Evolutionary conservation across 768 basidiomycete species (phyloP).

Genomic region (Lactarius akahatsu): DNA sequence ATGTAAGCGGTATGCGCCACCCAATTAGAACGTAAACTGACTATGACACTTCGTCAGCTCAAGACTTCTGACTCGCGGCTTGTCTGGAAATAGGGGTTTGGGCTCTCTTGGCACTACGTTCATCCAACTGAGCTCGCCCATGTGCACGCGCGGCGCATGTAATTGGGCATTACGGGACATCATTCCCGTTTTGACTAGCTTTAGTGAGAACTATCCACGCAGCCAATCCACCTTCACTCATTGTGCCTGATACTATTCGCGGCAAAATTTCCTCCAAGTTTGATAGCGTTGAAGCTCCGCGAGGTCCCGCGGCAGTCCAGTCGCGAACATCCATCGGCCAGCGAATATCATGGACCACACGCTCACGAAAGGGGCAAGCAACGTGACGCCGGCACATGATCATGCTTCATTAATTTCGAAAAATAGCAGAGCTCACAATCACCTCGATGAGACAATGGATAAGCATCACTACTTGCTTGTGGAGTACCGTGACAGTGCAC

Average conservation of each 20-base stretch:
- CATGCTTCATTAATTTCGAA: background rate
- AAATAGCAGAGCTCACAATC: background rate
- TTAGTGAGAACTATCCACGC: background rate
- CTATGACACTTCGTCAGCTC: constrained; percentile 32
- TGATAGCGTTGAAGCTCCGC: constrained; percentile 36
- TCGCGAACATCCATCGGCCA: constrained; percentile 36
- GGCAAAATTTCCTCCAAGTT: background rate
- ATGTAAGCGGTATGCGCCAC: background rate
- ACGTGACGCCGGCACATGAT: background rate
- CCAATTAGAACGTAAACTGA: background rate
- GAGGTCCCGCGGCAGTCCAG: constrained; percentile 32
- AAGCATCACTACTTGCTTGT: background rate
- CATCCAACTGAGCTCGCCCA: background rate
- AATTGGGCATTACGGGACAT: background rate
- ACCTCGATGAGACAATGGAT: background rate
- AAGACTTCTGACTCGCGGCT: constrained; percentile 16
- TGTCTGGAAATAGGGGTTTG: background rate
- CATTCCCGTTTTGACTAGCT: background rate
- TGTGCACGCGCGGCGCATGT: background rate
- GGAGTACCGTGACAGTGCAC: background rate
- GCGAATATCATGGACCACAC: constrained; percentile 37
- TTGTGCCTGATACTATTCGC: constrained; percentile 17
- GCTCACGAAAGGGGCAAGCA: background rate
- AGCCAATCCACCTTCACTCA: constrained; percentile 18
- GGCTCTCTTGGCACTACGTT: background rate